Percentiles rank a stretch among this genome's conserved stretches.
These are phyloP conservation scores for Debaryomyces udenii DNA, from an alignment of 1,139 yeast species.

Conservation along the genomic window DNA sequence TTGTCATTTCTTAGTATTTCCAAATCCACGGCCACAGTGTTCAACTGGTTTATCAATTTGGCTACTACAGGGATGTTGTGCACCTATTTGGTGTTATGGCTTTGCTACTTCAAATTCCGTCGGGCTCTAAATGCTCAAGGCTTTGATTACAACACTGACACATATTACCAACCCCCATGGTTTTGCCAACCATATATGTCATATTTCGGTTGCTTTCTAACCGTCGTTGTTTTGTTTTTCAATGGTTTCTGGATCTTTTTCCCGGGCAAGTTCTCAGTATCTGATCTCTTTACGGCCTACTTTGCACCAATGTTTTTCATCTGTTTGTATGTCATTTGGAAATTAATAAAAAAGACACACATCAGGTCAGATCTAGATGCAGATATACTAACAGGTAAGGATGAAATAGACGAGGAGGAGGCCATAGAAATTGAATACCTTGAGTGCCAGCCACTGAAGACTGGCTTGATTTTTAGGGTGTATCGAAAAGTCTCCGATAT, in stretches of 20 bases:
- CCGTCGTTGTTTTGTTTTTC: constrained; percentile 33
- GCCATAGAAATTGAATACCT: constrained; percentile 24
- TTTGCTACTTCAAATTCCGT: constrained; percentile 45
- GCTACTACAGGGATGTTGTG: constrained; percentile 63
- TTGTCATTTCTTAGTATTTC: constrained; percentile 67
- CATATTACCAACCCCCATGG: constrained; percentile 29
- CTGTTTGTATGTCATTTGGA: constrained; percentile 36
- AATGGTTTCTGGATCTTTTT: constrained; percentile 48
- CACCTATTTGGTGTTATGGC: constrained; percentile 54
- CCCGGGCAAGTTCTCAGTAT: constrained; percentile 39
- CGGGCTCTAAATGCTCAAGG: constrained; percentile 39
- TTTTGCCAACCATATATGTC: constrained; percentile 37
- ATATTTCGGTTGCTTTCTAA: constrained; percentile 34
- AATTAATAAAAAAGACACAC: constrained; percentile 36
- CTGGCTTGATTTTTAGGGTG: constrained; percentile 24
- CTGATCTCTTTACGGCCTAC: constrained; percentile 42
- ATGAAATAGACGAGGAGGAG: constrained; percentile 39
- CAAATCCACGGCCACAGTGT: constrained; percentile 54
- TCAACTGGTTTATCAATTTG: constrained; percentile 68
- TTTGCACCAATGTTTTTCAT: constrained; percentile 42
- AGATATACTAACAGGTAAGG: constrained; percentile 38
- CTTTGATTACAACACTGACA: constrained; percentile 25
- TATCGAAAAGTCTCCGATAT: constrained; percentile 8
- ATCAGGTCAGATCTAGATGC: constrained; percentile 36
- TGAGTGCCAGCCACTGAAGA: constrained; percentile 22